These are phyloP conservation scores for Auricularia cornea DNA, from an alignment of 768 basidiomycete species.

Conservation along the genomic window DNA sequence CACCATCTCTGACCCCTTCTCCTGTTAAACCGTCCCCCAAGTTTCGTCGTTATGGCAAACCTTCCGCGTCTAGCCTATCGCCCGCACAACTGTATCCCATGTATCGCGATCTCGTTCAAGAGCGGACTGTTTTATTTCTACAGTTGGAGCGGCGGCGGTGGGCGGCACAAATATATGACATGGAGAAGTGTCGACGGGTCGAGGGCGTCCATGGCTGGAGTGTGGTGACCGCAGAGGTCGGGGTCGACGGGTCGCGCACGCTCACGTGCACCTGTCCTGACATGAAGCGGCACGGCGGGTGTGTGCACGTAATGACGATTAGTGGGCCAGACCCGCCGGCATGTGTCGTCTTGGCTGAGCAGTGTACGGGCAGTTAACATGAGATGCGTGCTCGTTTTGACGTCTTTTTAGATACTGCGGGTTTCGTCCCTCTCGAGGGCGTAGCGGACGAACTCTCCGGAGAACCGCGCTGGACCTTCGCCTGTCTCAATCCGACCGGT, in stretches of 20 bases:
- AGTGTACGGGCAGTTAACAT: too few species aligned
- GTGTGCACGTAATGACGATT: background rate
- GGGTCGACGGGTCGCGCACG: background rate
- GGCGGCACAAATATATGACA: background rate
- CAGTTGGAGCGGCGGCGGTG: background rate
- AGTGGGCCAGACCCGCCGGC: background rate
- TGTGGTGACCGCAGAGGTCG: background rate
- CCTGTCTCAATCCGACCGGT: background rate
- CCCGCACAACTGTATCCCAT: too few species aligned
- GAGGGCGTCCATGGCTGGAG: background rate
- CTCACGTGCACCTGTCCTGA: background rate
- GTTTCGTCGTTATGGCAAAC: too few species aligned
- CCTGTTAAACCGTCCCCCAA: too few species aligned
- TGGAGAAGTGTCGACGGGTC: too few species aligned
- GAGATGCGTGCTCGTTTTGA: too few species aligned
- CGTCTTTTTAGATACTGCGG: too few species aligned
- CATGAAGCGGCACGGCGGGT: background rate
- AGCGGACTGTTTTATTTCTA: background rate
- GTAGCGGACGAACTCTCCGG: too few species aligned
- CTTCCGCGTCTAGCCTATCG: too few species aligned
- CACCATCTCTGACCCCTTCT: too few species aligned
- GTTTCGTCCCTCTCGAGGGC: too few species aligned
- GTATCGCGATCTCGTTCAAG: too few species aligned
- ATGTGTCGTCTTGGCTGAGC: background rate
- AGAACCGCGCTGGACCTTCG: background rate